Conservation (phyloP, 306 rosid genomes). For the Abrus pulchellus region DNA sequence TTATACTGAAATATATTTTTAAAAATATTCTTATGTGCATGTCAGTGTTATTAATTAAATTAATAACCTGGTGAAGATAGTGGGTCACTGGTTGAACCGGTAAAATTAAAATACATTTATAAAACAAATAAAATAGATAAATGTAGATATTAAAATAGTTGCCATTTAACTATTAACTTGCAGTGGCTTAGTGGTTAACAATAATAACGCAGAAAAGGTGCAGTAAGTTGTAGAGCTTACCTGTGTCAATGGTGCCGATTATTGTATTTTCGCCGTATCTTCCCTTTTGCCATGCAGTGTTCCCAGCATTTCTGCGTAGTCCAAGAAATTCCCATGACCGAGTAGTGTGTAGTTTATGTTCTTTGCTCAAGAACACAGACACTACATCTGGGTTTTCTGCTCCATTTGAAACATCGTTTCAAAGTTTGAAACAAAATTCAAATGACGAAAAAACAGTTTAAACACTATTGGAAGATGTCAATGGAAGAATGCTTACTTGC, state of each 20-base stretch:
- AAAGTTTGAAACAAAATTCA: neutral
- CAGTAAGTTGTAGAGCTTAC: neutral
- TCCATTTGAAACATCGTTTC: neutral
- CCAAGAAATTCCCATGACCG: slow-evolving; percentile 71
- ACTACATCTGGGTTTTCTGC: slow-evolving; percentile 53
- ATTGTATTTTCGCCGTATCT: slow-evolving; percentile 50
- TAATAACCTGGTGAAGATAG: no score
- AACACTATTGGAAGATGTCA: no score
- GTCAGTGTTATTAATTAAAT: no score
- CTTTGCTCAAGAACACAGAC: slow-evolving; percentile 63
- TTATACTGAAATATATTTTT: no score
- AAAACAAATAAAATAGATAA: no score
- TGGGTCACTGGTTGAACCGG: no score
- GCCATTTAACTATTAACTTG: no score
- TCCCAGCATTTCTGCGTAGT: slow-evolving; percentile 3
- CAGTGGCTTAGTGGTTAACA: no score
- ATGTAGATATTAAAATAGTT: no score
- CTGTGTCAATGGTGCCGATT: slow-evolving; percentile 41
- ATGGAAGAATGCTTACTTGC: slow-evolving; percentile 52
- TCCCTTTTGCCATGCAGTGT: slow-evolving; percentile 49
- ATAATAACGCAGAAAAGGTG: no score
- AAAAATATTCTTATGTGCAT: no score
- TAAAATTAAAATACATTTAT: no score
- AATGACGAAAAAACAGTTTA: neutral
- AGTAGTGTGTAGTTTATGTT: slow-evolving; percentile 59